phyloP scores from a whole-genome alignment of 1,284 basidiomycete genomes.

The Pseudozyma pruni region DNA sequence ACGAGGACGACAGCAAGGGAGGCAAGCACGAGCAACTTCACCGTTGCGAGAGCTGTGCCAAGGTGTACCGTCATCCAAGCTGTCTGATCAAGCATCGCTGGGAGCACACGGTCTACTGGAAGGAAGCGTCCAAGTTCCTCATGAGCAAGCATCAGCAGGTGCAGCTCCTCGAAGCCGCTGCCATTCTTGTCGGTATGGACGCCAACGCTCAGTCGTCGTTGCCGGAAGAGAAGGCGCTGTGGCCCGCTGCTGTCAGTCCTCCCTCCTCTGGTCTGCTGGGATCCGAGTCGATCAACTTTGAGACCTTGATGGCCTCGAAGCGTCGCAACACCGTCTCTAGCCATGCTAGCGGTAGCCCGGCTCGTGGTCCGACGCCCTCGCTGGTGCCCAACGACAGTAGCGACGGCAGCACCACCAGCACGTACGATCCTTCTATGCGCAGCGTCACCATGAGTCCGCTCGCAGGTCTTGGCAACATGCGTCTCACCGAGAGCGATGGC shows the following conservation, averaged over 20 bases:
- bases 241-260: constrained; percentile 72
- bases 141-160: constrained; percentile 98
- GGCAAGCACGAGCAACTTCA: constrained; percentile 72
- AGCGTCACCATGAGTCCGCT: constrained; percentile 49
- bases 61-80: constrained; percentile 93
- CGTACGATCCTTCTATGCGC: constrained; percentile 43
- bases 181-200: constrained; percentile 79
- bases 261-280: constrained; percentile 69
- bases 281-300: constrained; percentile 68
- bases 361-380: constrained; percentile 39
- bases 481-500: constrained; percentile 23
- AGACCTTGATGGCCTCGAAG: constrained; percentile 65
- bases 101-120: constrained; percentile 98
- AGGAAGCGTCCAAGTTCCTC: constrained; percentile 90
- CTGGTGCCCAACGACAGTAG: constrained; percentile 50
- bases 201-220: constrained; percentile 78
- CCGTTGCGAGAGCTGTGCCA: constrained; percentile 80
- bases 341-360: constrained; percentile 42
- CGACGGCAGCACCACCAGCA: constrained; percentile 46
- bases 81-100: constrained; percentile 96
- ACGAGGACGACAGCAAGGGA: constrained; percentile 73
- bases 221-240: constrained; percentile 87
- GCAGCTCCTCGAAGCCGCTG: constrained; percentile 94
- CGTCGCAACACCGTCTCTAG: constrained; percentile 43
- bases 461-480: constrained; percentile 44